Evolutionary conservation across 192 early-diverging fungal species (phyloP), one percentile per base, ranked within the genome.

Genomic region (Chytriomyces confervae): DNA sequence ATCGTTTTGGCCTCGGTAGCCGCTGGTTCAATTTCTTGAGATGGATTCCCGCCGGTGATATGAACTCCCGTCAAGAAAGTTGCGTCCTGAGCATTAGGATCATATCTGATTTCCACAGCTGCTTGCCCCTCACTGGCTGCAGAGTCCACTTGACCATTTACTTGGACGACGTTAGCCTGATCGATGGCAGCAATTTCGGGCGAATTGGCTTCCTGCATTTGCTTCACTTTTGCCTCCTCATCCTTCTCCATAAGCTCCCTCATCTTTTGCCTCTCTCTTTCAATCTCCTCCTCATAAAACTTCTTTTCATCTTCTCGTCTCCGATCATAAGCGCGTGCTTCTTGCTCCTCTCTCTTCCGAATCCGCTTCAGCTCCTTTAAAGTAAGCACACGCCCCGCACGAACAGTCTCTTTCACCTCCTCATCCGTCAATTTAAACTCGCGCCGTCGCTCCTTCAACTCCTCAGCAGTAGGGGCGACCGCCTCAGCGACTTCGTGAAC

Each of bases 31-130:
- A 57, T 3, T 57, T n/a, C 13, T 57, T 57, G 53, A 13, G 53
- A 20, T n/a, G 20, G 16, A 57, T 13, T n/a, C 24, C 69, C 63
- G 6, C 79, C 82, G 18, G 86, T 87, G 49, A 89, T 89, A 76
- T 89, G 85, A 1, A 89, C 86, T n/a, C 86, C 81, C 2, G 88
- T 89, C 6, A 89, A 29, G 66, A 89, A 89, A 23, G 88, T 89
- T 11, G 72, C 29, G 51, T 89, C 86, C 23, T 70, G 44, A n/a
- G 66, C 76, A 16, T 69, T 46, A 7, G 82, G 81, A 67, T 85
- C 79, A 75, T 84, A 88, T 6, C 81, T 73, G 3, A 86, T 62
- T 45, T 76, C 78, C 6, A 47, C 49, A 47, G 8, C 62, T 24
- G 27, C 29, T 0, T 23, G n/a, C 36, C 36, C 36, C 36, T 36